phyloP scores from a whole-genome alignment of 75 land plant genomes.

The Larix kaempferi region DNA sequence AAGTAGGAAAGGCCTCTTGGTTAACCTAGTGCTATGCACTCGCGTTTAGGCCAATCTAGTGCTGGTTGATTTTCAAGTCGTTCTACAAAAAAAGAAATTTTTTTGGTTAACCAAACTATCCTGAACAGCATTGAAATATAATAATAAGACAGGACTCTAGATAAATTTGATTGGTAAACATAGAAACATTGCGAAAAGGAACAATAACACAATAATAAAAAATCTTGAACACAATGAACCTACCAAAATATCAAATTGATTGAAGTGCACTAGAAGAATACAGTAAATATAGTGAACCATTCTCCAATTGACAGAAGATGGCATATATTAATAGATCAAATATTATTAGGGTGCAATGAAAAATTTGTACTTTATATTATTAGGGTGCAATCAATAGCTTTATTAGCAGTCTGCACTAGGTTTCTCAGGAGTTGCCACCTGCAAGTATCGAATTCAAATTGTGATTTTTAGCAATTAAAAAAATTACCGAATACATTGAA shows the following conservation, averaged over 20 bases:
- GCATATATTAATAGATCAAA: too few relatives aligned
- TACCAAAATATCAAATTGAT: not conserved
- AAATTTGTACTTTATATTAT: too few relatives aligned
- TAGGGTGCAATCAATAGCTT: too few relatives aligned
- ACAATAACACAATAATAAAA: not conserved
- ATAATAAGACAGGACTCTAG: not conserved
- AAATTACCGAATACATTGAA: too few relatives aligned
- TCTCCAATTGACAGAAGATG: too few relatives aligned
- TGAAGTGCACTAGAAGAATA: not conserved
- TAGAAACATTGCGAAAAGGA: not conserved
- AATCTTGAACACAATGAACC: not conserved
- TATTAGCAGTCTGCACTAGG: too few relatives aligned
- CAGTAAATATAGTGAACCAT: too few relatives aligned
- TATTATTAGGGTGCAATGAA: too few relatives aligned
- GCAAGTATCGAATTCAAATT: too few relatives aligned
- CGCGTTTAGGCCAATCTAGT: slow-evolving; percentile 71
- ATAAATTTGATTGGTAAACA: not conserved
- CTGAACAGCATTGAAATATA: not conserved
- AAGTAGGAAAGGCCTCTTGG: slow-evolving; percentile 87
- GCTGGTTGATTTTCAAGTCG: slow-evolving; percentile 52
- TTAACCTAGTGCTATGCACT: slow-evolving; percentile 75
- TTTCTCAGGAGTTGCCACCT: too few relatives aligned
- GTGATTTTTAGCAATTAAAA: too few relatives aligned
- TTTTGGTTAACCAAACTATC: too few relatives aligned
- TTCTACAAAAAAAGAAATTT: slow-evolving; percentile 32